These are phyloP conservation scores for Fistulina hepatica DNA, from an alignment of 1,284 basidiomycete genomes.

Conservation along the genomic window DNA sequence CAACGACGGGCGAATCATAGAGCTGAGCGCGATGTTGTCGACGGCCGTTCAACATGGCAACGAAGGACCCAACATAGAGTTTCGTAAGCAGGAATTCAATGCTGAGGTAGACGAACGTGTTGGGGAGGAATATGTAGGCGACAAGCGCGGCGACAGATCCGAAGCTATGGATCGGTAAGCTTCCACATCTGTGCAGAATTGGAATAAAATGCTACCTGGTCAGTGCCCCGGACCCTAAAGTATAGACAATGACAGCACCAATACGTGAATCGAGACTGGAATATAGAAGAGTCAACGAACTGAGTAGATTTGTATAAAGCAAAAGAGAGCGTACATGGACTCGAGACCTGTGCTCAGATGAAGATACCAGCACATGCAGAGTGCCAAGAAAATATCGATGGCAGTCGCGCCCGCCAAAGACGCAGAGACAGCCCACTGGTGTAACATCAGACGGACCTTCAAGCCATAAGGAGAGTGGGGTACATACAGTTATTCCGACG, in stretches of 20 bases:
- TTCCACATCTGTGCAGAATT: too few species aligned
- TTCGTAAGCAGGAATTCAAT: constrained; percentile 36
- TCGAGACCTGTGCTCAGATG: constrained; percentile 25
- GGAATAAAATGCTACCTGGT: too few species aligned
- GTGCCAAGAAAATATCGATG: constrained; percentile 36
- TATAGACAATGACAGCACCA: constrained; percentile 31
- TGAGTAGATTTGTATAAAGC: too few species aligned
- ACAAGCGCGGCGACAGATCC: too few species aligned
- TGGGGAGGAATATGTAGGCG: too few species aligned
- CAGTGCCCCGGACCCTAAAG: constrained; percentile 30
- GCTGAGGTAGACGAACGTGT: constrained; percentile 38
- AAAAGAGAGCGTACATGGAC: constrained; percentile 18
- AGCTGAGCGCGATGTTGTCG: too few species aligned
- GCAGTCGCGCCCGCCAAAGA: constrained; percentile 30
- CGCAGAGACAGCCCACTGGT: constrained; percentile 31
- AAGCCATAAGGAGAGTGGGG: neutral
- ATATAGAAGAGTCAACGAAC: neutral
- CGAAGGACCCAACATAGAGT: constrained; percentile 45
- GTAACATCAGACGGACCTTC: neutral
- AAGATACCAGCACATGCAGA: constrained; percentile 38
- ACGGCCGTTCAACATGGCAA: constrained; percentile 37
- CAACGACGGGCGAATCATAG: too few species aligned
- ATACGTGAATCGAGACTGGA: constrained; percentile 30
- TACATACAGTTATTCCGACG: constrained; percentile 28
- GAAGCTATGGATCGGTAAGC: too few species aligned